A percentile compares a stretch with the other conserved stretches of the same genome.
These are phyloP conservation scores for Saraca asoca DNA, from an alignment of 331 rosid species.

Conservation along the genomic window DNA sequence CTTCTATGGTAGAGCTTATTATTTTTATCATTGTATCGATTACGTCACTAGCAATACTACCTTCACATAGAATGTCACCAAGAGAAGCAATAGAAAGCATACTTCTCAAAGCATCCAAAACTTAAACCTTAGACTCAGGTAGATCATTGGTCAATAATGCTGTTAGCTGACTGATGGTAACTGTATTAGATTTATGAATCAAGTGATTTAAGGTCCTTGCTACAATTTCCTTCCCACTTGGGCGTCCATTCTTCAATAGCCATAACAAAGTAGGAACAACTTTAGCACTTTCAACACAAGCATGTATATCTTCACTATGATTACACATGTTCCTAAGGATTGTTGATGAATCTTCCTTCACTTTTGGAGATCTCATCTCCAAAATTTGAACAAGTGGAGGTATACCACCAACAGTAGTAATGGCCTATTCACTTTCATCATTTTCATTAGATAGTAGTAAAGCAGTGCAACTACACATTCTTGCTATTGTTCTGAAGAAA, in stretches of 20 bases:
- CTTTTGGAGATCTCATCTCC: conserved; percentile 91
- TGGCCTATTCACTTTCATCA: too few relatives aligned
- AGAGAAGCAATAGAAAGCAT: conserved; percentile 95
- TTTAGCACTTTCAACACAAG: too few relatives aligned
- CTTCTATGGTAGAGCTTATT: conserved; percentile 79
- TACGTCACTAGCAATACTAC: conserved; percentile 92
- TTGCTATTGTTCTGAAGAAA: conserved; percentile 98
- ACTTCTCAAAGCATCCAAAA: conserved; percentile 89
- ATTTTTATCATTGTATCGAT: conserved; percentile 82
- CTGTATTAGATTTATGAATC: too few relatives aligned
- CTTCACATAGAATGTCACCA: conserved; percentile 82
- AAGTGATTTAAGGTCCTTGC: too few relatives aligned
- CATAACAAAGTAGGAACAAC: conserved; percentile 96
- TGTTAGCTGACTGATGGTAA: conserved; percentile 94
- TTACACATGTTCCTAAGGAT: conserved; percentile 93
- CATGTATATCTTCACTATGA: conserved; percentile 98
- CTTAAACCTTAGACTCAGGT: conserved; percentile 86
- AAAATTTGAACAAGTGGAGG: conserved; percentile 99
- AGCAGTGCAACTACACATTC: conserved; percentile 98
- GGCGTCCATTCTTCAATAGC: conserved; percentile 95
- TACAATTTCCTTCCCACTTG: conserved; percentile 97
- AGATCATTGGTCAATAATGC: conserved; percentile 89
- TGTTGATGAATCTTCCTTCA: conserved; percentile 95
- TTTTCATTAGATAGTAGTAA: conserved; percentile 82
- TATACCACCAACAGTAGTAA: conserved; percentile 99